These are phyloP conservation scores for Mortierella sp. DNA, from an alignment of 371 early-diverging fungal genomes.

Conservation along the genomic window DNA sequence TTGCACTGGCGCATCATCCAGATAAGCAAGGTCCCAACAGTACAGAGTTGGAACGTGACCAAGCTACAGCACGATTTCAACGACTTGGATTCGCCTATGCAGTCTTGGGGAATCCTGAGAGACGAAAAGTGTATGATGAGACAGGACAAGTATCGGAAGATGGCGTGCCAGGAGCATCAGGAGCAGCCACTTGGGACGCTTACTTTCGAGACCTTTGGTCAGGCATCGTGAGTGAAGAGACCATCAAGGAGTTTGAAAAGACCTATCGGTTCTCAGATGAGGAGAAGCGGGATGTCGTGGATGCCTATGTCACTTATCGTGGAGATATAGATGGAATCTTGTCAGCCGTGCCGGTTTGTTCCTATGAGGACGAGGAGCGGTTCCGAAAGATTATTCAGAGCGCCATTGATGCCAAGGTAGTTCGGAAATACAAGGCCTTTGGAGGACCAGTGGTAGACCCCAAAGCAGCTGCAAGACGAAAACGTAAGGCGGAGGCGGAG, in stretches of 20 bases:
- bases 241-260: constrained; percentile 75
- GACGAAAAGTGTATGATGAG: constrained; percentile 83
- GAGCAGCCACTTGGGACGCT: constrained; percentile 70
- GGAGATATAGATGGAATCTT: constrained; percentile 85
- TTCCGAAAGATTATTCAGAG: constrained; percentile 70
- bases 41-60: constrained; percentile 71
- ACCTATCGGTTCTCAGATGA: constrained; percentile 73
- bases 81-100: constrained; percentile 85
- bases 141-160: constrained; percentile 65
- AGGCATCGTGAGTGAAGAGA: constrained; percentile 78
- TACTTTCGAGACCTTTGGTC: constrained; percentile 88
- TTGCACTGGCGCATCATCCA: constrained; percentile 84
- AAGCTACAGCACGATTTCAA: constrained; percentile 86
- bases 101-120: constrained; percentile 80
- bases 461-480: constrained; percentile 62
- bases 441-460: constrained; percentile 61
- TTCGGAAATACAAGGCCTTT: constrained; percentile 63
- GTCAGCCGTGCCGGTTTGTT: constrained; percentile 67
- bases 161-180: constrained; percentile 57
- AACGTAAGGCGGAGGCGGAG: constrained; percentile 64
- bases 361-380: constrained; percentile 75
- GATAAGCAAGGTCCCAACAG: constrained; percentile 78
- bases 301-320: constrained; percentile 70
- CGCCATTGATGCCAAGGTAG: constrained; percentile 69
- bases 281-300: constrained; percentile 80